phyloP scores from a whole-genome alignment of 345 rosid genomes.

The Carallia pectinifolia region DNA sequence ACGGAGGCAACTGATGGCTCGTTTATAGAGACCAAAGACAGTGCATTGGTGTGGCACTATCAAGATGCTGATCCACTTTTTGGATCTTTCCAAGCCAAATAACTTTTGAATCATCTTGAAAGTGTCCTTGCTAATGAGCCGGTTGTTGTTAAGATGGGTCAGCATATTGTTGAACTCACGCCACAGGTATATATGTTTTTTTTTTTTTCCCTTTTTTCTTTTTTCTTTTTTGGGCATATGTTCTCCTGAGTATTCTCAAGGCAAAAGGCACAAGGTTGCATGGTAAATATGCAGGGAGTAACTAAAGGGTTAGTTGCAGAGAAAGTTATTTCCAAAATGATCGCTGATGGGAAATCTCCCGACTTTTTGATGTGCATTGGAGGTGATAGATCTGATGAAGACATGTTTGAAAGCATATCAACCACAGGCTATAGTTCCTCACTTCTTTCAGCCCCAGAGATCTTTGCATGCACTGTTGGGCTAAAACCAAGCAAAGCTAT shows the following conservation, averaged over 20 bases:
- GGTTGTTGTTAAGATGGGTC: constrained; percentile 52
- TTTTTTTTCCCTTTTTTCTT: no score
- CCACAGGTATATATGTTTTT: constrained; percentile 44
- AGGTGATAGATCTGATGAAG: constrained; percentile 35
- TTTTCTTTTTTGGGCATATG: background rate
- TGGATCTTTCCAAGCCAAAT: constrained; percentile 65
- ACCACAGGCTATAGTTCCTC: constrained; percentile 7
- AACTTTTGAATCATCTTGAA: constrained; percentile 62
- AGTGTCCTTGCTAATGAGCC: constrained; percentile 56
- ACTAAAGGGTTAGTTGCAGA: constrained; percentile 27
- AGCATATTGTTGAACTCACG: constrained; percentile 60
- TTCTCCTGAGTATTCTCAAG: background rate
- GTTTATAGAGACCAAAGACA: constrained; percentile 55
- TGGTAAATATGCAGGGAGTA: constrained; percentile 24
- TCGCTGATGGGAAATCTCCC: constrained; percentile 15
- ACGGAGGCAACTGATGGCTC: constrained; percentile 68
- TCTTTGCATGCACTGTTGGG: constrained; percentile 36
- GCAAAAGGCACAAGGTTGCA: constrained; percentile 2
- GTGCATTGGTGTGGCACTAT: constrained; percentile 73
- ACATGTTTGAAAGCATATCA: constrained; percentile 30
- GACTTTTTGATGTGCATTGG: constrained; percentile 34
- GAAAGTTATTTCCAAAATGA: constrained; percentile 28
- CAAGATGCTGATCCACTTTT: constrained; percentile 62
- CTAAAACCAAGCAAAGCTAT: constrained; percentile 38
- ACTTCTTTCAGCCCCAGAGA: constrained; percentile 18